Percentiles rank a stretch among this genome's conserved stretches.
Conservation (phyloP, 176 grass and related monocot species). For the Neostapfia colusana region DNA sequence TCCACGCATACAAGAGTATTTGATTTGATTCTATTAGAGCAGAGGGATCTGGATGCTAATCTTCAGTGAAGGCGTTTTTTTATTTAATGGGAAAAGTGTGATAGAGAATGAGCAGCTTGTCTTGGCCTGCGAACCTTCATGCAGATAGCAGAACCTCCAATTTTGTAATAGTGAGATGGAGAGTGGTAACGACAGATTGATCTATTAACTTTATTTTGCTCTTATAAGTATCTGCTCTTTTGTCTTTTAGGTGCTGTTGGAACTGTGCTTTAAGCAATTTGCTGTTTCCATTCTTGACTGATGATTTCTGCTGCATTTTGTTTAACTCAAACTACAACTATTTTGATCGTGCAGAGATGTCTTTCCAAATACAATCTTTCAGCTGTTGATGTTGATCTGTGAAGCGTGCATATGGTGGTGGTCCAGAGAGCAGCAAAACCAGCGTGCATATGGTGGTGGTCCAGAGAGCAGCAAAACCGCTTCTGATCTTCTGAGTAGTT, state of each 20-base stretch:
- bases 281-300: slow-evolving; percentile 1
- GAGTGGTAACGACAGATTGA: neutral
- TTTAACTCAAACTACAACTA: slow-evolving; percentile 13
- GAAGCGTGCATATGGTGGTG: slow-evolving; percentile 34
- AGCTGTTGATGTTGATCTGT: slow-evolving; percentile 12
- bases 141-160: neutral
- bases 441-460: slow-evolving; percentile 30
- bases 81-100: neutral
- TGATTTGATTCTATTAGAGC: neutral
- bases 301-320: slow-evolving; percentile 20
- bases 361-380: neutral
- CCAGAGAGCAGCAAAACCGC: slow-evolving; percentile 13
- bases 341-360: slow-evolving; percentile 7
- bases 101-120: slow-evolving; percentile 2
- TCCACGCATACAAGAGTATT: too few relatives aligned
- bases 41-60: neutral
- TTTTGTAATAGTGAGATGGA: neutral
- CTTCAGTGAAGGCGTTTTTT: neutral
- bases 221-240: neutral
- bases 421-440: slow-evolving; percentile 13
- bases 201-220: neutral
- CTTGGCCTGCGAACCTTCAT: neutral
- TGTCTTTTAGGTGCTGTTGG: slow-evolving; percentile 5
- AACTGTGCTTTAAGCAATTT: slow-evolving; percentile 14
- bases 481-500: slow-evolving; percentile 33